phyloP scores from a whole-genome alignment of 164 flowering plant genomes.

The Euptelea pleiosperma region DNA sequence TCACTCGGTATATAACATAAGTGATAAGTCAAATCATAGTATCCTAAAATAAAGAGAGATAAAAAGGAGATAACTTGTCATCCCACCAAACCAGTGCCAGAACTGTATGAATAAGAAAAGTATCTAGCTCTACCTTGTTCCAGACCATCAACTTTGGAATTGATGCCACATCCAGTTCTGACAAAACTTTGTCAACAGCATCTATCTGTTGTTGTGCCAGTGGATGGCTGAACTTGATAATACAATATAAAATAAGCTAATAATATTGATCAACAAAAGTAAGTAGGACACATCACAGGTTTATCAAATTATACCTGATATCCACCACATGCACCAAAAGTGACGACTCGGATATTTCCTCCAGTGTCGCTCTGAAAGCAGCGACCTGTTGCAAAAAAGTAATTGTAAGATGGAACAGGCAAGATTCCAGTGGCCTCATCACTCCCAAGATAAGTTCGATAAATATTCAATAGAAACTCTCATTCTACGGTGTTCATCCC shows the following conservation, averaged over 20 bases:
- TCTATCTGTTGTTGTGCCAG: conserved; percentile 80
- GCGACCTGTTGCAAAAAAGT: conserved; percentile 58
- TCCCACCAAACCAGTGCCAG: no score
- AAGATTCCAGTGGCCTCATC: neutral
- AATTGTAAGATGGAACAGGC: neutral
- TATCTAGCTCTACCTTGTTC: conserved; percentile 71
- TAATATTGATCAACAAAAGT: conserved; percentile 1
- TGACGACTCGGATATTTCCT: conserved; percentile 92
- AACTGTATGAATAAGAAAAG: no score
- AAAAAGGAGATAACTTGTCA: no score
- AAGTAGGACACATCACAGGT: conserved; percentile 3
- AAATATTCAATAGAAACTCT: conserved; percentile 5
- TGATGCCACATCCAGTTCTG: conserved; percentile 72
- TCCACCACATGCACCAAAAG: conserved; percentile 96
- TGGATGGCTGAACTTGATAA: conserved; percentile 65
- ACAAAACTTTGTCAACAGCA: conserved; percentile 82
- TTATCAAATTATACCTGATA: conserved; percentile 56
- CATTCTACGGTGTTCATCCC: neutral
- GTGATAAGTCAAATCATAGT: no score
- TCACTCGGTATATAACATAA: no score
- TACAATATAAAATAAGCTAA: conserved; percentile 6
- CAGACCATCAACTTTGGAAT: conserved; percentile 80
- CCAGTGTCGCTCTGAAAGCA: conserved; percentile 94
- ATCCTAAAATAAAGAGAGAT: no score
- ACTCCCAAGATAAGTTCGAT: no score